Base-by-base conservation (phyloP, 2,329 filamentous ascomycete genomes). In the Aspergillus luchuensis region DNA sequence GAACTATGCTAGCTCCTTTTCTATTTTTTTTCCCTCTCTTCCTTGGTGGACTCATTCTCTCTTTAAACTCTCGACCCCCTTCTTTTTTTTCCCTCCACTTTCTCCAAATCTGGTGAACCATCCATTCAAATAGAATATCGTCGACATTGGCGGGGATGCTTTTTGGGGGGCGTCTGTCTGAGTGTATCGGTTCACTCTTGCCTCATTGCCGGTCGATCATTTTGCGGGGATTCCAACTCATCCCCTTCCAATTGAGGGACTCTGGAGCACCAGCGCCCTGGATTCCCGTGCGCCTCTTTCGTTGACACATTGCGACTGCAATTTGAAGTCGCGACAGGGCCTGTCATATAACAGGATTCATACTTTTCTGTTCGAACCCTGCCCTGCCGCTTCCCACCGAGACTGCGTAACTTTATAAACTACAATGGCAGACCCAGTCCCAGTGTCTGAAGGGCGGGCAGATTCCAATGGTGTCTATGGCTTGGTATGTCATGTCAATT, bases 131-230 rank as follows among this genome's bases (percentile, higher is more conserved):
- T n/a, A 33, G 33, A 28, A 17, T 53, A 21, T 57, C 50, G 33
- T 45, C 36, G 17, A 30, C 39, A 5, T 41, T 38, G 43, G 19
- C 15, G 30, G 60, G 57, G 41, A 62, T 62, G 60, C 49, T 57
- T 45, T 45, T 50, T 33, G 48, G 54, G 49, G 25, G 19, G 19
- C 19, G 25, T 41, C 41, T 53, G 19, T 23, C 21, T 54, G 60
- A 54, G 57, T 62, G 60, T 57, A 50, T 23, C 11, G 41, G 30
- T 54, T 60, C 57, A 39, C 60, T 53, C 55, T 45, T 56, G 33
- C 28, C n/a, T 33, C 15, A 33, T 50, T 33, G n/a, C 28, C 41
- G 25, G 50, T 25, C 58, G 38, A 58, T 28, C 17, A 15, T 30
- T 6, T 6, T 33, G 25, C 15, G 15, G 17, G 28, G 19, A 6